phyloP scores from a whole-genome alignment of 371 early-diverging fungal genomes.

The Parasitella parasitica region DNA sequence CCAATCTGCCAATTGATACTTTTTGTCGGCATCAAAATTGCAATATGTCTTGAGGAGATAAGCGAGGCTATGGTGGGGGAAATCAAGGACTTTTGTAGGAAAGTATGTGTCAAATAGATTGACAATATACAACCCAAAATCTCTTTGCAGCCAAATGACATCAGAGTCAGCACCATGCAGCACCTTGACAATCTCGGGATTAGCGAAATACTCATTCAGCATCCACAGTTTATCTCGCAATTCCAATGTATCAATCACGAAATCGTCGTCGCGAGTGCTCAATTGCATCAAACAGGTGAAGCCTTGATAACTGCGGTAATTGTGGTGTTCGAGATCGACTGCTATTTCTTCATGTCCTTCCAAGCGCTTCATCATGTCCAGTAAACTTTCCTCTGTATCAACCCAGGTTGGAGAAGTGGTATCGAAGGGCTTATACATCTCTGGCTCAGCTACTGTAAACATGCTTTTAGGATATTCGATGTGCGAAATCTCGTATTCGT shows the following conservation, averaged over 20 bases:
- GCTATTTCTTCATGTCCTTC: conserved; percentile 75
- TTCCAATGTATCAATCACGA: conserved; percentile 86
- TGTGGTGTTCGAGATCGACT: conserved; percentile 94
- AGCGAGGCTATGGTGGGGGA: conserved; percentile 78
- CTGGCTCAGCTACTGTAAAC: conserved; percentile 61
- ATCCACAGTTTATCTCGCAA: conserved; percentile 74
- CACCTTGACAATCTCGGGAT: conserved; percentile 89
- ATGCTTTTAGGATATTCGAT: conserved; percentile 74
- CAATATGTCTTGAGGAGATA: conserved; percentile 81
- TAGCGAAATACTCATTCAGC: conserved; percentile 83
- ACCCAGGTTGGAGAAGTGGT: conserved; percentile 67
- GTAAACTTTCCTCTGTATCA: conserved; percentile 68
- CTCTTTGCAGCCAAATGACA: conserved; percentile 96
- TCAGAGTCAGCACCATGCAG: conserved; percentile 97
- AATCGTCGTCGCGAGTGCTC: conserved; percentile 88
- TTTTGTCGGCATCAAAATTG: conserved; percentile 85
- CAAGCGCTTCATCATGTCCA: conserved; percentile 62
- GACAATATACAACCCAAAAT: conserved; percentile 95
- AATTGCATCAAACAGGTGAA: conserved; percentile 95
- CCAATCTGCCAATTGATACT: conserved; percentile 98
- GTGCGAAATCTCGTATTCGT: conserved; percentile 85
- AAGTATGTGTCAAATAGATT: conserved; percentile 96
- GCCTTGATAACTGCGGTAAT: conserved; percentile 92
- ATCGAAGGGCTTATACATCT: conserved; percentile 61
- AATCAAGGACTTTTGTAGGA: conserved; percentile 79